A percentile compares a stretch with the other conserved stretches of the same genome.
Evolutionary conservation across 31 red algal species (phyloP).

Genomic region (Endocladia muricata): DNA sequence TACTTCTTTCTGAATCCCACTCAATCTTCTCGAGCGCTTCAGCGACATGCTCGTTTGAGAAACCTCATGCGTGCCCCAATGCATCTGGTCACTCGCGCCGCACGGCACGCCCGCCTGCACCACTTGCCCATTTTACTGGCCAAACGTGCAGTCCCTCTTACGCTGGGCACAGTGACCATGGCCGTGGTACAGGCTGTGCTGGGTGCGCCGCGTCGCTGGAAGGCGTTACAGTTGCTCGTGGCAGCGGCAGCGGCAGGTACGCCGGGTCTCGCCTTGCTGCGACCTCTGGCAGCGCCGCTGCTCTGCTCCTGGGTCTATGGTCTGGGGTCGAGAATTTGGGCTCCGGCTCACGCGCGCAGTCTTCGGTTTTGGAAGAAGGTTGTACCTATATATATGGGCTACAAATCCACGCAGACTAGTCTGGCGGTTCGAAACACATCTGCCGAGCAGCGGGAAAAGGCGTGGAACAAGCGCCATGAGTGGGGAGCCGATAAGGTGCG

Average conservation of each 20-base stretch:
- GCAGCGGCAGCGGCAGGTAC: background rate
- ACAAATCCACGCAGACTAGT: conserved; percentile 51
- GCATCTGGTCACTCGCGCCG: background rate
- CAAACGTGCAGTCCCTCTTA: background rate
- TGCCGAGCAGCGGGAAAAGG: background rate
- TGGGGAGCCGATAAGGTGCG: conserved; percentile 72
- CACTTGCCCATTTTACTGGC: background rate
- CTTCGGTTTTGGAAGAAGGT: conserved; percentile 79
- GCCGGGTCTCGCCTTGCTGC: conserved; percentile 6
- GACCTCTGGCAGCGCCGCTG: conserved; percentile 13
- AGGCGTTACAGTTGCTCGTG: conserved; percentile 20
- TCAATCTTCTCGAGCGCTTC: no score
- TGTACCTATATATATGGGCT: conserved; percentile 63
- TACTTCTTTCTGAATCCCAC: no score
- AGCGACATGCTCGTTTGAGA: no score
- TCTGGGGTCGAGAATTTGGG: background rate
- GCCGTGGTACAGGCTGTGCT: conserved; percentile 13
- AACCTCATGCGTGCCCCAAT: no score
- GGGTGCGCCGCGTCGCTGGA: conserved; percentile 24
- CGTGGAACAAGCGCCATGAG: conserved; percentile 72
- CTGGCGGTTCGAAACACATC: conserved; percentile 7
- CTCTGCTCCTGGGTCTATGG: conserved; percentile 26
- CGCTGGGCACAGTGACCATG: background rate
- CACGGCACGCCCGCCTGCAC: background rate
- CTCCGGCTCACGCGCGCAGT: conserved; percentile 47